A percentile compares a stretch with the other conserved stretches of the same genome.
These are phyloP conservation scores for Claviceps citrina DNA, from an alignment of 2,329 filamentous ascomycete genomes.

Conservation along the genomic window DNA sequence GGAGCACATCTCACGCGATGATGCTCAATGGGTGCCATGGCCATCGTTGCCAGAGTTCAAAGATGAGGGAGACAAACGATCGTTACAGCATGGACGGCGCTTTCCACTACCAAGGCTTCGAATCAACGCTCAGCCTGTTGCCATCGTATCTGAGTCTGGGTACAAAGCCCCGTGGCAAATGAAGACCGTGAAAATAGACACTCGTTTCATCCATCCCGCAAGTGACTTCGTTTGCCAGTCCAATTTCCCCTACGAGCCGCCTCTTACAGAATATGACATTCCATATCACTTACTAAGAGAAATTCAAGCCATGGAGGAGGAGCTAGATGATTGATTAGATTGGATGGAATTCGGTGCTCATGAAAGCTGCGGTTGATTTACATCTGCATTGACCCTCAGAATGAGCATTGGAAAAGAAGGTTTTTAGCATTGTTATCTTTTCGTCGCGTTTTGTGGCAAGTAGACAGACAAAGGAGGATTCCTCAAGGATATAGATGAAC, in stretches of 20 bases:
- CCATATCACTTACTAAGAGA: slow-evolving; percentile 4
- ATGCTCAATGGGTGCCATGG: slow-evolving; percentile 15
- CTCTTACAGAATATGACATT: slow-evolving; percentile 5
- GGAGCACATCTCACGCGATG: slow-evolving; percentile 7
- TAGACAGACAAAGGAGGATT: background rate
- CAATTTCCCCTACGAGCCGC: background rate
- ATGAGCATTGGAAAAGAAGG: background rate
- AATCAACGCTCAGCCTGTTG: slow-evolving; percentile 6
- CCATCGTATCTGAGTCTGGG: slow-evolving; percentile 8
- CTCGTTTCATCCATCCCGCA: slow-evolving; percentile 8
- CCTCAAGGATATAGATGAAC: background rate
- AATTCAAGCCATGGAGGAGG: slow-evolving; percentile 4
- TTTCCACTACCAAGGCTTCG: slow-evolving; percentile 19
- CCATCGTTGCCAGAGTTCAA: slow-evolving; percentile 22
- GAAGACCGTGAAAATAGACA: slow-evolving; percentile 12
- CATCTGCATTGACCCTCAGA: background rate
- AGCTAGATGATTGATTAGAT: slow-evolving; percentile 5
- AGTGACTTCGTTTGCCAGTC: slow-evolving; percentile 2
- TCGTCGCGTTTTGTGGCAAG: background rate
- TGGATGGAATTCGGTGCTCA: background rate
- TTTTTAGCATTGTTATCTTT: background rate
- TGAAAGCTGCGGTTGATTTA: background rate
- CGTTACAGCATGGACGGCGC: slow-evolving; percentile 12
- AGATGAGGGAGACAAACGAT: slow-evolving; percentile 19
- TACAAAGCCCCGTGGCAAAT: slow-evolving; percentile 14